Evolutionary conservation across 2,329 filamentous ascomycete species (phyloP).

Genomic region (Emydomyces testavorans): DNA sequence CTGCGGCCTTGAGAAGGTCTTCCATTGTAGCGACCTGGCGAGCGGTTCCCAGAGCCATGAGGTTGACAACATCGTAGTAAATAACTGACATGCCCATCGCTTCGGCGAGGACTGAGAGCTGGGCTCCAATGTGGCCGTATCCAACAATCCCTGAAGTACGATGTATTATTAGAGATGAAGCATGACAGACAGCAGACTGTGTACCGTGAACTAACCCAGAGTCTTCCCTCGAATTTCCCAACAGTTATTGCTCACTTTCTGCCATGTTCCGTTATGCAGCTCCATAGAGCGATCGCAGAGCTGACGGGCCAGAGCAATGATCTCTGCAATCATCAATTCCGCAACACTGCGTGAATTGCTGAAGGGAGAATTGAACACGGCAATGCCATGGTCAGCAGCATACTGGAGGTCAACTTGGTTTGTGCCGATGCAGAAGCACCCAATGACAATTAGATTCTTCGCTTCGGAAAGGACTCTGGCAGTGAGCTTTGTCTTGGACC

Average conservation of each 20-base stretch:
- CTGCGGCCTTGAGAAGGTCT: constrained; percentile 62
- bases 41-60: constrained; percentile 88
- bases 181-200: constrained; percentile 3
- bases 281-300: constrained; percentile 86
- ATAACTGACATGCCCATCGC: constrained; percentile 97
- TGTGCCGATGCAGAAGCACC: constrained; percentile 98
- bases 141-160: constrained; percentile 64
- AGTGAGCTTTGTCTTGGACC: constrained; percentile 92
- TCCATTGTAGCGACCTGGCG: constrained; percentile 70
- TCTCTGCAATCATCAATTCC: constrained; percentile 87
- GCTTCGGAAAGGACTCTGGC: constrained; percentile 75
- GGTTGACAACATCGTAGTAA: constrained; percentile 87
- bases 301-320: constrained; percentile 84
- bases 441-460: constrained; percentile 87
- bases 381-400: constrained; percentile 53
- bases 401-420: constrained; percentile 43
- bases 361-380: constrained; percentile 98
- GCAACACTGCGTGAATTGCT: constrained; percentile 95
- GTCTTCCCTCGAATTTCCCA: constrained; percentile 99
- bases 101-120: constrained; percentile 89
- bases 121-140: constrained; percentile 93
- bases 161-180: background rate
- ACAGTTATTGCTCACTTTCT: constrained; percentile 92
- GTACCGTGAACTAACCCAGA: constrained; percentile 47
- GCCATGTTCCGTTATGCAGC: constrained; percentile 91